These are phyloP conservation scores for Arthrobotrys musiformis DNA, from an alignment of 2,329 filamentous ascomycete species.

Conservation along the genomic window DNA sequence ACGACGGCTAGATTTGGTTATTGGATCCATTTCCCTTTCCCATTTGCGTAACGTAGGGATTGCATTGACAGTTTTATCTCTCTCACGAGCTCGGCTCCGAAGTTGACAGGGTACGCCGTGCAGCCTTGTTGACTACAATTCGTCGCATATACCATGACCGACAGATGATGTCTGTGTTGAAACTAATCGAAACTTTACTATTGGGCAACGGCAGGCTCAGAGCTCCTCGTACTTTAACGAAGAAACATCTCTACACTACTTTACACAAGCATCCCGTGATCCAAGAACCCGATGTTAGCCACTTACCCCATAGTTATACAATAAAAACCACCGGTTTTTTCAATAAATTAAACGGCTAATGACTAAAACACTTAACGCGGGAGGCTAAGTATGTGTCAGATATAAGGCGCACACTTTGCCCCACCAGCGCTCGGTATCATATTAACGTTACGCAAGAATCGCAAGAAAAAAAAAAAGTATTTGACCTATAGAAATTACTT, in stretches of 20 bases:
- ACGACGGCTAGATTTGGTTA: background rate
- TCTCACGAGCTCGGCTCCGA: too few species aligned
- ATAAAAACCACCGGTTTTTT: conserved; percentile 9
- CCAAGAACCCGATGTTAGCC: background rate
- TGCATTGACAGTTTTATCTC: too few species aligned
- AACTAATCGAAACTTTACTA: background rate
- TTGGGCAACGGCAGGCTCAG: background rate
- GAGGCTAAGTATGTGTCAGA: background rate
- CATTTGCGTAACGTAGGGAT: background rate
- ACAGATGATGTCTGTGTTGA: background rate
- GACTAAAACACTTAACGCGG: background rate
- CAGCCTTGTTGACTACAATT: background rate
- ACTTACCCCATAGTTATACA: conserved; percentile 20
- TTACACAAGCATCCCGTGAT: background rate
- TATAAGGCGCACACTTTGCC: background rate
- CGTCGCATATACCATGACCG: too few species aligned
- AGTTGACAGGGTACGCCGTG: background rate
- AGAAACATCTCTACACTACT: background rate
- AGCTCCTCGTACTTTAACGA: background rate
- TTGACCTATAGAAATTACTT: background rate
- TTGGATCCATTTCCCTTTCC: background rate
- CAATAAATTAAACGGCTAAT: conserved; percentile 21
- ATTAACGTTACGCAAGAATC: conserved; percentile 22
- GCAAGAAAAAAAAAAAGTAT: background rate
- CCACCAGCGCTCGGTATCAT: conserved; percentile 16